A percentile compares a stretch with the other conserved stretches of the same genome.
Evolutionary conservation across 805 yeast genomes (phyloP).

Genomic region (Phaffomyces thermotolerans): DNA sequence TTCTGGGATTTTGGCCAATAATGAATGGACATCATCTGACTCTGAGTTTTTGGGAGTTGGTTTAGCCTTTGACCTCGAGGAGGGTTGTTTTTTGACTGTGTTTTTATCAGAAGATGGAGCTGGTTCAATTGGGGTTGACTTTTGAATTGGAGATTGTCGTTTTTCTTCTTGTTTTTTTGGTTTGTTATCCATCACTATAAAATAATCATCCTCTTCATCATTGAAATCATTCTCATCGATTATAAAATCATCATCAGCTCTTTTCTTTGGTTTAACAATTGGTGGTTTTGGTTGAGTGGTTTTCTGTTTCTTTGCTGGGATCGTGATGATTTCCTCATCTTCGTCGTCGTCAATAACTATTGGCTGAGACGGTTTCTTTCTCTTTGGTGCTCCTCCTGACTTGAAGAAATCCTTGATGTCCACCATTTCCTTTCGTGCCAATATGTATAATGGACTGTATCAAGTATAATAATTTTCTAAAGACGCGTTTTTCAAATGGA

Average conservation of each 20-base stretch:
- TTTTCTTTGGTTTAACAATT: too few relatives aligned
- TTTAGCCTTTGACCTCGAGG: not conserved
- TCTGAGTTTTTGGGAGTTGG: not conserved
- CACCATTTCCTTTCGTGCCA: conserved; percentile 17
- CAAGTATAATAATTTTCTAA: too few relatives aligned
- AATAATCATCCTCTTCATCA: not conserved
- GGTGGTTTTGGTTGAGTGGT: not conserved
- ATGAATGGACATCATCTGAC: conserved; percentile 41
- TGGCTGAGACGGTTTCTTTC: conserved; percentile 8
- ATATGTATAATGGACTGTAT: too few relatives aligned
- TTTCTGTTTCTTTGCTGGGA: conserved; percentile 11
- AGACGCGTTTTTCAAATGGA: too few relatives aligned
- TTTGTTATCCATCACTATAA: not conserved
- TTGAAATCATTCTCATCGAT: conserved; percentile 18
- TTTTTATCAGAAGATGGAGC: not conserved
- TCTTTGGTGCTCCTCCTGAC: conserved; percentile 4
- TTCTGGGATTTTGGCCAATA: conserved; percentile 63
- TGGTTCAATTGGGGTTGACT: not conserved
- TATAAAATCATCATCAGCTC: conserved; percentile 20
- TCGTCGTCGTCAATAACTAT: conserved; percentile 24
- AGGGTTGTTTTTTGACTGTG: not conserved
- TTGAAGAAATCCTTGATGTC: conserved; percentile 33
- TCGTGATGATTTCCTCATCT: conserved; percentile 17
- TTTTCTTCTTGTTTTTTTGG: not conserved
- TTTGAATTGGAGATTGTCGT: not conserved